Evolutionary conservation across 345 rosid species (phyloP), one percentile per base, ranked within the genome.

Genomic region (Cardamine occulta): DNA sequence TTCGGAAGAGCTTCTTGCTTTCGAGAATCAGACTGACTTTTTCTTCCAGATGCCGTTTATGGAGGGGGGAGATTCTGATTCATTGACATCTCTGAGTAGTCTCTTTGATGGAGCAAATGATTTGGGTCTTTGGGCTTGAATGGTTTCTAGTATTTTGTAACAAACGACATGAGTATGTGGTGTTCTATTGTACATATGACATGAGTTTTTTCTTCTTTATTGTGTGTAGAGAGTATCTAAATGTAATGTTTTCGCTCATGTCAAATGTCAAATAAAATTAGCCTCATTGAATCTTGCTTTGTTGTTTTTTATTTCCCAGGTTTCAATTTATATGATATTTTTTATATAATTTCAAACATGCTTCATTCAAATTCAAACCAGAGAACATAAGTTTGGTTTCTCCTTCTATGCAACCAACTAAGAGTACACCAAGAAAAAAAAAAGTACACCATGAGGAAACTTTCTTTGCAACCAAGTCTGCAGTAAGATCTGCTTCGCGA

Each of bases 1-100:
- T 70, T 70, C 80, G 15, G 72, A 77, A 8, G 80, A 77, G 53
- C 76, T 77, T 26, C 54, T 77, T 6, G 80, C 80, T 26, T 77
- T 77, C 15, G 80, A 77, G 72, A 77, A 77, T 1, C 60, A 77
- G 67, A 77, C 67, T 1, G 80, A 77, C 0, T 70, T 71, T 77
- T 77, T 70, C 80, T 56, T 23, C 6, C 72, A 70, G 45, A 64
- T 56, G 54, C 72, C 76, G 8, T 28, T 63, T 47, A 28, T 47
- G 28, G 72, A 48, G 1, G 66, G 18, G 19, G 28, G 29, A 21
- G 29, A 56, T 2, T 63, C 53, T 63, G 75, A 21, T 34, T 70
- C 72, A 1, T 55, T 29, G 7, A 34, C 24, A 3, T 42, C 69
- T 29, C 19, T 76, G 32, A 76, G 8, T 4, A 45, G 58, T 76